Evolutionary conservation across 73 alveolate species (phyloP).

Genomic region (Paramecium biaurelia): DNA sequence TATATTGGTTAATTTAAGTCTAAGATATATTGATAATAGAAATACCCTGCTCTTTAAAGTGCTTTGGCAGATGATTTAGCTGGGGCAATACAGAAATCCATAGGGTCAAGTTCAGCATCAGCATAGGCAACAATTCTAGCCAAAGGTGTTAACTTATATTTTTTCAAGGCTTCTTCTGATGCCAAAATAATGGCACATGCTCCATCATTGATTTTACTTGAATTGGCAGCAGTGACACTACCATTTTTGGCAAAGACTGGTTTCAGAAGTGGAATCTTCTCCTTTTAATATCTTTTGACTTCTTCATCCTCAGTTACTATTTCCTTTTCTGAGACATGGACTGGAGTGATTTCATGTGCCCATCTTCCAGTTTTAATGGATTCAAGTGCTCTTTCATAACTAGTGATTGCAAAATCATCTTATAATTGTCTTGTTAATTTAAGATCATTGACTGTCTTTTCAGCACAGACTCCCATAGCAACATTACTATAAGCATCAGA

Average conservation of each 20-base stretch:
- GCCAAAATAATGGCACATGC: constrained; percentile 79
- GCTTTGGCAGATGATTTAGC: constrained; percentile 72
- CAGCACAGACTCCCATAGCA: constrained; percentile 87
- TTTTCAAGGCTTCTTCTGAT: constrained; percentile 78
- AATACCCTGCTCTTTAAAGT: constrained; percentile 58
- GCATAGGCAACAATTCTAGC: constrained; percentile 82
- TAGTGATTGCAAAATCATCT: constrained; percentile 76
- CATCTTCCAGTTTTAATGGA: constrained; percentile 76
- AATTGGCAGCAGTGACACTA: constrained; percentile 83
- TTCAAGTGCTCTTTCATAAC: constrained; percentile 78
- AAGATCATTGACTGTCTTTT: constrained; percentile 76
- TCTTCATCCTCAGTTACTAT: constrained; percentile 79
- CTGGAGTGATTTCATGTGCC: constrained; percentile 76
- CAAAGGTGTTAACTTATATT: constrained; percentile 76
- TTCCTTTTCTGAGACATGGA: constrained; percentile 69
- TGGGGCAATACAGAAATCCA: constrained; percentile 88
- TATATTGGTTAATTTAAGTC: constrained; percentile 62
- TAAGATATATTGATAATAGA: not conserved
- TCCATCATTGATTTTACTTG: constrained; percentile 85
- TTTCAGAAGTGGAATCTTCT: constrained; percentile 73
- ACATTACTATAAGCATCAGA: constrained; percentile 81
- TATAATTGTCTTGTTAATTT: constrained; percentile 82
- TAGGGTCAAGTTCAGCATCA: constrained; percentile 82
- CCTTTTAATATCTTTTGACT: constrained; percentile 77
- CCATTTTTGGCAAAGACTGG: constrained; percentile 85